These are phyloP conservation scores for Ochetophila trinervis DNA, from an alignment of 306 rosid species.

Conservation along the genomic window DNA sequence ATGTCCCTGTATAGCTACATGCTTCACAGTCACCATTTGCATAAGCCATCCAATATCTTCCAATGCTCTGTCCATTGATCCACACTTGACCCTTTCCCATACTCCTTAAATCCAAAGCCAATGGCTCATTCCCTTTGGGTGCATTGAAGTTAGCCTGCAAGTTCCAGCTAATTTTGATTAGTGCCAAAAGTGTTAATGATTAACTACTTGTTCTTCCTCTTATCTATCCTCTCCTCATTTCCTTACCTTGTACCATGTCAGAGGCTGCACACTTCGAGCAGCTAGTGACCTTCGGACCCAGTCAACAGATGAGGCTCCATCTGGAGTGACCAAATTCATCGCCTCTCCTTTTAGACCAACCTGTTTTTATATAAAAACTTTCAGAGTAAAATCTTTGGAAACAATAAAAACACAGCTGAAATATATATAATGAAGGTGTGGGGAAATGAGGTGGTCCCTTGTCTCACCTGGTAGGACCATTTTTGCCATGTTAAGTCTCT, in stretches of 20 bases:
- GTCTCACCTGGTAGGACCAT: constrained; percentile 86
- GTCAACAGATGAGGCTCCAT: constrained; percentile 58
- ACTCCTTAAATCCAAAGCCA: constrained; percentile 79
- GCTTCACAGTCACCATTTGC: constrained; percentile 71
- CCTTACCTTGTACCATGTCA: constrained; percentile 90
- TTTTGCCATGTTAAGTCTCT: constrained; percentile 64
- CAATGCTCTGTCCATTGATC: constrained; percentile 95
- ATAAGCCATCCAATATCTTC: constrained; percentile 90
- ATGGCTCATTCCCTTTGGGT: constrained; percentile 64
- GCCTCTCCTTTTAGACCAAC: constrained; percentile 88
- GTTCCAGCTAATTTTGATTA: constrained; percentile 13
- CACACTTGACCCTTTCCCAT: constrained; percentile 99
- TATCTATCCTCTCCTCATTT: background rate
- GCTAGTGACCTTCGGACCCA: constrained; percentile 65
- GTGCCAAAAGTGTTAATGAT: background rate
- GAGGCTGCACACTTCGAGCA: constrained; percentile 40
- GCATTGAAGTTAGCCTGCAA: constrained; percentile 79
- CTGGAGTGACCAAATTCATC: constrained; percentile 65
- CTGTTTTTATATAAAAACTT: constrained; percentile 34
- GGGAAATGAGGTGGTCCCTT: background rate
- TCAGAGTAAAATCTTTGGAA: constrained; percentile 1
- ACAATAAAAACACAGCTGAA: background rate
- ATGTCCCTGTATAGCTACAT: constrained; percentile 75
- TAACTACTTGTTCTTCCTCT: background rate
- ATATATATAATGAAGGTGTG: background rate